A percentile compares a stretch with the other conserved stretches of the same genome.
Evolutionary conservation across 768 basidiomycete genomes (phyloP).

Genomic region (Amylocystis lapponica): DNA sequence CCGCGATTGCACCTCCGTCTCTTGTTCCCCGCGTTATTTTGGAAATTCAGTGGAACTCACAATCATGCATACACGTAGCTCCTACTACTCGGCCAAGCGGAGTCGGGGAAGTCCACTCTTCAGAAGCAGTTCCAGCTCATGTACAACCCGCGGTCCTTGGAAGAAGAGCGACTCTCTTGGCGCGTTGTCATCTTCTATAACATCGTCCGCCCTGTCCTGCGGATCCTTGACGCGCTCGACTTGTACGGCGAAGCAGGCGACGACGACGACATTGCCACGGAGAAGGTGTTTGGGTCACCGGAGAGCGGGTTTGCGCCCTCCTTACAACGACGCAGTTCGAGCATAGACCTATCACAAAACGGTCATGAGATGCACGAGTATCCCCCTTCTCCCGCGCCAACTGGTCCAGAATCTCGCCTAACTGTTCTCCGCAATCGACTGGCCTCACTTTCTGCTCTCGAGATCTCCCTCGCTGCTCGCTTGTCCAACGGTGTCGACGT

Average conservation of each 20-base stretch:
- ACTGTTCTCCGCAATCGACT: conserved; percentile 48
- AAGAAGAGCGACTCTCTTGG: conserved; percentile 71
- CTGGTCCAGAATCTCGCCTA: conserved; percentile 17
- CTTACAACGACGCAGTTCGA: background rate
- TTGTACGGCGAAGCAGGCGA: conserved; percentile 29
- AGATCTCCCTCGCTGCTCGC: conserved; percentile 60
- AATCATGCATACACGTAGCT: conserved; percentile 27
- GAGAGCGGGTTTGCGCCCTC: conserved; percentile 1
- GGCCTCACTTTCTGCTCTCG: conserved; percentile 53
- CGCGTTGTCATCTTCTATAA: conserved; percentile 79
- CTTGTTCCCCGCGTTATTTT: no score
- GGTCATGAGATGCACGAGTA: conserved; percentile 5
- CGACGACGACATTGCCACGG: conserved; percentile 49
- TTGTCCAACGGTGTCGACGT: conserved; percentile 70
- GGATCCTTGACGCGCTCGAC: conserved; percentile 29
- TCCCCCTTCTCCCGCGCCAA: conserved; percentile 10
- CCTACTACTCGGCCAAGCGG: conserved; percentile 75
- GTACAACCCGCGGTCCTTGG: conserved; percentile 66
- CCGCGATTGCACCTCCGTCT: background rate
- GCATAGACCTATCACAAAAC: background rate
- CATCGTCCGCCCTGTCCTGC: conserved; percentile 40
- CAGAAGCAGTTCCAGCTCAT: conserved; percentile 83
- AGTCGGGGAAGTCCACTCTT: conserved; percentile 75
- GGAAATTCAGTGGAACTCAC: background rate
- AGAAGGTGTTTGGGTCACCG: conserved; percentile 26